These are phyloP conservation scores for Bondarzewia mesenterica DNA, from an alignment of 1,284 basidiomycete genomes.

Conservation along the genomic window DNA sequence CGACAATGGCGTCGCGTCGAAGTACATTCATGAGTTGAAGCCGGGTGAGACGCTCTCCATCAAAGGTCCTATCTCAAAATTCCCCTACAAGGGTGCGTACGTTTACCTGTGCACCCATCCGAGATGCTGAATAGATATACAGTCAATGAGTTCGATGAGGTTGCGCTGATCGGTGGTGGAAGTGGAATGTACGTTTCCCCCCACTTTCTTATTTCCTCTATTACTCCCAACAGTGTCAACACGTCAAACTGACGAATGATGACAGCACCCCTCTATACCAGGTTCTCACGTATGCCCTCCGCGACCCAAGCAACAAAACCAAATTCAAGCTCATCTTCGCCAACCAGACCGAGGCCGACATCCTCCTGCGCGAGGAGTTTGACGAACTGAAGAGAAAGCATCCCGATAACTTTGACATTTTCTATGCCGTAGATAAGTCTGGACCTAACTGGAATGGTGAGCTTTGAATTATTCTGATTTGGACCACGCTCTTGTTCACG, in stretches of 20 bases:
- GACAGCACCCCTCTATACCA: constrained; percentile 75
- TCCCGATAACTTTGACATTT: constrained; percentile 69
- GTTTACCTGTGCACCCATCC: not conserved
- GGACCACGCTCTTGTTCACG: constrained; percentile 8
- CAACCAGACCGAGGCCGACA: constrained; percentile 87
- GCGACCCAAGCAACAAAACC: constrained; percentile 79
- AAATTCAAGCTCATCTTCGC: constrained; percentile 91
- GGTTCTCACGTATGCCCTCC: constrained; percentile 67
- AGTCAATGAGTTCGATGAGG: constrained; percentile 82
- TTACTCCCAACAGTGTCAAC: not conserved
- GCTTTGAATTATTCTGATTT: constrained; percentile 16
- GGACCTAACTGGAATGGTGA: constrained; percentile 64
- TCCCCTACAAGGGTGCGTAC: constrained; percentile 63
- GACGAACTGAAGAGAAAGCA: constrained; percentile 67
- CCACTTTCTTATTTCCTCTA: not conserved
- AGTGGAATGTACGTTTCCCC: constrained; percentile 64
- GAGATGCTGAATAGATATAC: too few species aligned
- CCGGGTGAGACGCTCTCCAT: constrained; percentile 79
- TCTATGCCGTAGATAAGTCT: constrained; percentile 84
- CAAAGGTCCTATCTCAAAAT: constrained; percentile 88
- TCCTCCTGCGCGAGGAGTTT: constrained; percentile 80
- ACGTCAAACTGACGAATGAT: not conserved
- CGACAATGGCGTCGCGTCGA: constrained; percentile 73
- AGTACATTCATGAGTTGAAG: constrained; percentile 65
- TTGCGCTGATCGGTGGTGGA: constrained; percentile 87